Conservation (phyloP, 352 stramenopile genomes). For the Thraustochytrium striatum region DNA sequence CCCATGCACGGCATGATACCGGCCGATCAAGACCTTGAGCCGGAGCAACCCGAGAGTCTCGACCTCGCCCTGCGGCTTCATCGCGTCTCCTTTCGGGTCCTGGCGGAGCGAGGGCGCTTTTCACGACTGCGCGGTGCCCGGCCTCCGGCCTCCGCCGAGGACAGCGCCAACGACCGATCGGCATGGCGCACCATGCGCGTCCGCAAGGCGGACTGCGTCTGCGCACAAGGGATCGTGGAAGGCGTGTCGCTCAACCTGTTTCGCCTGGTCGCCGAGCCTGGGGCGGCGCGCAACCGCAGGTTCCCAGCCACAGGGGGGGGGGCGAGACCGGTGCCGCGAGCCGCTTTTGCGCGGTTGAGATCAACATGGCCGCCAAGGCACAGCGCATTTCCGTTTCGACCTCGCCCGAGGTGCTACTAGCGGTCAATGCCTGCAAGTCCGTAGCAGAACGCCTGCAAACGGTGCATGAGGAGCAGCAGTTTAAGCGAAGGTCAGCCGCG, state of each 20-base stretch:
- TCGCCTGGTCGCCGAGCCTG: too few species aligned
- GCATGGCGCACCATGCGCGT: too few species aligned
- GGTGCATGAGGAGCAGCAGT: conserved; percentile 31
- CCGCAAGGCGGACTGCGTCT: too few species aligned
- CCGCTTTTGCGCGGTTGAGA: not conserved
- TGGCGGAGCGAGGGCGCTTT: not conserved
- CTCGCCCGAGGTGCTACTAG: conserved; percentile 16
- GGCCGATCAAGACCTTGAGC: not conserved
- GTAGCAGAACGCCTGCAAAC: not conserved
- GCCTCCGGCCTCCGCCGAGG: too few species aligned
- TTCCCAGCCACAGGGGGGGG: too few species aligned
- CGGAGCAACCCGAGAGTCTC: not conserved
- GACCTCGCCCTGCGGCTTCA: not conserved
- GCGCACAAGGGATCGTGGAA: too few species aligned
- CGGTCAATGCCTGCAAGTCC: conserved; percentile 3
- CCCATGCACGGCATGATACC: not conserved
- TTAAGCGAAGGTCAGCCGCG: not conserved
- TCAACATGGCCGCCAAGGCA: conserved; percentile 16
- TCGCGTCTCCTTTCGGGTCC: not conserved
- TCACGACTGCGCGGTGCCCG: not conserved
- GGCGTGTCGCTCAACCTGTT: too few species aligned
- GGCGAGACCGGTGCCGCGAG: too few species aligned
- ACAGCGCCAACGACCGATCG: too few species aligned
- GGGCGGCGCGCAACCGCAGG: too few species aligned
- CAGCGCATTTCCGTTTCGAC: not conserved